Evolutionary conservation across 2,329 filamentous ascomycete genomes (phyloP).

Genomic region (Cercospora sp.): DNA sequence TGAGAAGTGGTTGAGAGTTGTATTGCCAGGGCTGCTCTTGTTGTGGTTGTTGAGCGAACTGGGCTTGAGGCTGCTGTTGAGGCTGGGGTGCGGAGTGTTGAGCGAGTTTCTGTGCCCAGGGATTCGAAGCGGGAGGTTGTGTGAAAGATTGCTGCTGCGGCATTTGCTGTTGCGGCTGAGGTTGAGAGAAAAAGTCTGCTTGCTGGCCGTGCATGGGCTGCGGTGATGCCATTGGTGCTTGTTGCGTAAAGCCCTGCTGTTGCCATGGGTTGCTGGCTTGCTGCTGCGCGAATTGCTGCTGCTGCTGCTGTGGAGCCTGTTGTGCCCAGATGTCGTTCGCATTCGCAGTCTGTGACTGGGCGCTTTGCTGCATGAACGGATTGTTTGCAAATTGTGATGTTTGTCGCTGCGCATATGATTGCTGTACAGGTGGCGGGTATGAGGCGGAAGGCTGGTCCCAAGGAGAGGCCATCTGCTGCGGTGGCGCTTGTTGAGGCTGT

Average conservation of each 20-base stretch:
- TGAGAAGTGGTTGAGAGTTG: conserved; percentile 20
- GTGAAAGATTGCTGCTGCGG: conserved; percentile 21
- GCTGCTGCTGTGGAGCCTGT: conserved; percentile 24
- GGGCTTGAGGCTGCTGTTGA: conserved; percentile 34
- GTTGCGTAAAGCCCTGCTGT: conserved; percentile 38
- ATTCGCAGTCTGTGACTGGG: conserved; percentile 42
- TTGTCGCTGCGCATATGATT: conserved; percentile 32
- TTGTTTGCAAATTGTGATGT: conserved; percentile 54
- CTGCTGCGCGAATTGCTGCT: conserved; percentile 17
- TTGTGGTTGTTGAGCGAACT: conserved; percentile 37
- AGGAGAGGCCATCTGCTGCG: conserved; percentile 27
- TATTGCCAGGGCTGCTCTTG: conserved; percentile 40
- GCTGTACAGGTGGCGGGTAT: conserved; percentile 27
- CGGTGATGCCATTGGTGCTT: conserved; percentile 31
- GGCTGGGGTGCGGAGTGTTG: conserved; percentile 28
- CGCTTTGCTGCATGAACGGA: conserved; percentile 44
- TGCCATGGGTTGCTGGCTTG: conserved; percentile 30
- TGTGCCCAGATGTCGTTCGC: conserved; percentile 45
- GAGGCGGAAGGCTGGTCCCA: conserved; percentile 24
- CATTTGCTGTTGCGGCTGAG: conserved; percentile 24
- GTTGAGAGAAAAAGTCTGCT: conserved; percentile 33
- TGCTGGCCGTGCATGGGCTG: conserved; percentile 32
- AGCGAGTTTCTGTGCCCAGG: conserved; percentile 24
- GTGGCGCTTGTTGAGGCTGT: conserved; percentile 28
- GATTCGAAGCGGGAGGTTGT: conserved; percentile 23